Evolutionary conservation across 2,329 filamentous ascomycete species (phyloP).

Genomic region (Trichoderma cornu-damae): DNA sequence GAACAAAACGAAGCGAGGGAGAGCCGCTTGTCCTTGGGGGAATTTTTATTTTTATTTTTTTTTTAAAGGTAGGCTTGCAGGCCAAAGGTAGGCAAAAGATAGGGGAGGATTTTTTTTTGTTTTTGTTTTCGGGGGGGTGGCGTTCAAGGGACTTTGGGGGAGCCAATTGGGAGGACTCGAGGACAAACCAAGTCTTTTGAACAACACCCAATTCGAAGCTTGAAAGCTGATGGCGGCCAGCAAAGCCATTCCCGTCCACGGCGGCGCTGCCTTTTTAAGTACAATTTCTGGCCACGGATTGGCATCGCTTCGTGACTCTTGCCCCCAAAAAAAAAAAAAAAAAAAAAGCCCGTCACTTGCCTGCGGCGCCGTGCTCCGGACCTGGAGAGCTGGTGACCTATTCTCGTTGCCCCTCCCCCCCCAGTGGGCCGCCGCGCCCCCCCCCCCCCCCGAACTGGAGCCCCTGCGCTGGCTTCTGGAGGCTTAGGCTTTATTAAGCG

Average conservation of each 20-base stretch:
- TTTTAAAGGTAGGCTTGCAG: too few species aligned
- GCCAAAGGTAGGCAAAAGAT: not conserved
- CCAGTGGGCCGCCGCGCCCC: conserved; percentile 16
- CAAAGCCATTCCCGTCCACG: conserved; percentile 9
- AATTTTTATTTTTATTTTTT: too few species aligned
- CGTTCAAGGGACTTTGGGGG: not conserved
- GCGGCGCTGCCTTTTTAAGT: conserved; percentile 20
- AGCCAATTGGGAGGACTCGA: conserved; percentile 6
- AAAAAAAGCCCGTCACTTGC: conserved; percentile 19
- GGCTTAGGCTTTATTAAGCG: too few species aligned
- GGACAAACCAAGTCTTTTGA: too few species aligned
- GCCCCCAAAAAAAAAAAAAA: too few species aligned
- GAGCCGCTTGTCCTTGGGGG: too few species aligned
- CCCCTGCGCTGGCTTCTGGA: conserved; percentile 7
- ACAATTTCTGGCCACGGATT: conserved; percentile 10
- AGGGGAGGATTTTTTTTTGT: too few species aligned
- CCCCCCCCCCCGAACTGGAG: conserved; percentile 19
- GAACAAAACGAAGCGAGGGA: not conserved
- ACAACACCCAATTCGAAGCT: too few species aligned
- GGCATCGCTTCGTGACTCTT: conserved; percentile 18
- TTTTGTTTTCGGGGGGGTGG: too few species aligned
- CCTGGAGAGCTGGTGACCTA: conserved; percentile 18
- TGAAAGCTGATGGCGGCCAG: conserved; percentile 9
- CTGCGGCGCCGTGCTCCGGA: conserved; percentile 4
- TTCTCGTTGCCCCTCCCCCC: conserved; percentile 9